Evolutionary conservation across 805 yeast genomes (phyloP).

Genomic region (Diddensiella transvaalensis): DNA sequence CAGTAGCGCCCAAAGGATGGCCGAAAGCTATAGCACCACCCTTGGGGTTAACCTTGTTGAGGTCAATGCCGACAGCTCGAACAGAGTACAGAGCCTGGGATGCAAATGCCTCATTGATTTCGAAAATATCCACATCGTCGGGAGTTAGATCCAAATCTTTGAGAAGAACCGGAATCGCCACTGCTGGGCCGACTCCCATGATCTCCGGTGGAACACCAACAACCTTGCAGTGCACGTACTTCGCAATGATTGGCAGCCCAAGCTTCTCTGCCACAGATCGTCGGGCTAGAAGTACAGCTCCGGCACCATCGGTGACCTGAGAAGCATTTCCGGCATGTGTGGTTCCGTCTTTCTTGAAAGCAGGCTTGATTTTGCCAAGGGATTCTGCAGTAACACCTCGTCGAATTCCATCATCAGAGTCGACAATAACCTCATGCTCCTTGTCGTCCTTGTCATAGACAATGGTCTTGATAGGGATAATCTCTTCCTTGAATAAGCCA

Average conservation of each 20-base stretch:
- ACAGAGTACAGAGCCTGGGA: slow-evolving; percentile 85
- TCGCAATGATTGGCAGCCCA: slow-evolving; percentile 70
- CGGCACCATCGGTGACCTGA: slow-evolving; percentile 94
- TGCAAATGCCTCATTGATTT: slow-evolving; percentile 97
- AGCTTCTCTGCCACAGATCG: slow-evolving; percentile 77
- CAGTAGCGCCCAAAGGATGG: slow-evolving; percentile 88
- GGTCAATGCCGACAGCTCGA: slow-evolving; percentile 59
- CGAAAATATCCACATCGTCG: slow-evolving; percentile 71
- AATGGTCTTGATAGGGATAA: slow-evolving; percentile 71
- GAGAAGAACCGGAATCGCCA: slow-evolving; percentile 84
- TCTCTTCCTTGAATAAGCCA: slow-evolving; percentile 82
- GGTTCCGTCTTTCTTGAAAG: slow-evolving; percentile 77
- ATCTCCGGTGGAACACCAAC: slow-evolving; percentile 96
- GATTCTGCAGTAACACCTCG: slow-evolving; percentile 76
- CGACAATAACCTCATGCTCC: slow-evolving; percentile 48
- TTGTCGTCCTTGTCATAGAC: slow-evolving; percentile 56
- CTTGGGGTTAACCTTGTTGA: slow-evolving; percentile 73
- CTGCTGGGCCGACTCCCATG: slow-evolving; percentile 98
- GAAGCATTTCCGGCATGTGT: slow-evolving; percentile 97
- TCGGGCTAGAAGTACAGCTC: slow-evolving; percentile 79
- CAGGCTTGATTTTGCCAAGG: slow-evolving; percentile 74
- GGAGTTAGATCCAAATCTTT: slow-evolving; percentile 55
- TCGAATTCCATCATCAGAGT: slow-evolving; percentile 88
- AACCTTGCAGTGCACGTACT: slow-evolving; percentile 70
- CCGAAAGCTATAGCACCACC: slow-evolving; percentile 98